Percentiles rank a stretch among this genome's conserved stretches.
phyloP scores from a whole-genome alignment of 78 protist species.

The Monosiga brevicollis region DNA sequence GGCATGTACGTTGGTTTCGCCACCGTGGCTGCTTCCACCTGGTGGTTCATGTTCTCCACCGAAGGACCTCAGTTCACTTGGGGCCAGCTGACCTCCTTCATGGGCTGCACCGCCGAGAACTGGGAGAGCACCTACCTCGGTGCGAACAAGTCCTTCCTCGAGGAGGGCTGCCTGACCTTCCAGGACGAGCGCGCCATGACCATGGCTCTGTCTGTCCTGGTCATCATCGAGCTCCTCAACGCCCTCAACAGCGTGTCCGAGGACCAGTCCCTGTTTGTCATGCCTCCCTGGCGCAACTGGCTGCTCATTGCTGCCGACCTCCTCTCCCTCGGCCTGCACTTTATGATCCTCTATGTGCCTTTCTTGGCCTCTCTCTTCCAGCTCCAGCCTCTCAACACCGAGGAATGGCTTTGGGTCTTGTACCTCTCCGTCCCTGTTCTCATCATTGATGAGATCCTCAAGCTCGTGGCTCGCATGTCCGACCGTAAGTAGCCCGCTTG shows the following conservation, averaged over 20 bases:
- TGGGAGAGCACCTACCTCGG: background rate
- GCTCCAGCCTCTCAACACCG: slow-evolving; percentile 12
- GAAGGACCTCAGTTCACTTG: slow-evolving; percentile 18
- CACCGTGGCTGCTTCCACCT: slow-evolving; percentile 21
- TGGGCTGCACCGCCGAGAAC: background rate
- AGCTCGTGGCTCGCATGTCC: slow-evolving; percentile 11
- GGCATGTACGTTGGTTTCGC: slow-evolving; percentile 53
- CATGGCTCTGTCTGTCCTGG: slow-evolving; percentile 56
- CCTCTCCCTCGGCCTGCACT: slow-evolving; percentile 31
- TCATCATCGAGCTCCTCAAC: slow-evolving; percentile 63
- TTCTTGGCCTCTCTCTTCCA: slow-evolving; percentile 26
- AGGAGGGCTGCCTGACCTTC: background rate
- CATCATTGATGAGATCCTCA: slow-evolving; percentile 61
- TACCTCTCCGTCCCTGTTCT: slow-evolving; percentile 45
- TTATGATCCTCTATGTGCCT: slow-evolving; percentile 47
- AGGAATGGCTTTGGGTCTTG: slow-evolving; percentile 47
- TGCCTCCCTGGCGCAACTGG: slow-evolving; percentile 33
- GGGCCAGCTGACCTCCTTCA: slow-evolving; percentile 7
- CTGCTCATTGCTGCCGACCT: slow-evolving; percentile 37
- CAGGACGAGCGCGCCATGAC: slow-evolving; percentile 17
- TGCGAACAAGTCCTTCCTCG: background rate
- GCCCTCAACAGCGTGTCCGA: slow-evolving; percentile 54
- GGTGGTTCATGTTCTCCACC: slow-evolving; percentile 26
- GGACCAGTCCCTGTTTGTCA: slow-evolving; percentile 15
- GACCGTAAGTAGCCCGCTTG: background rate